phyloP scores from a whole-genome alignment of 176 grass and related monocot genomes.

The Urochloa ruziziensis region DNA sequence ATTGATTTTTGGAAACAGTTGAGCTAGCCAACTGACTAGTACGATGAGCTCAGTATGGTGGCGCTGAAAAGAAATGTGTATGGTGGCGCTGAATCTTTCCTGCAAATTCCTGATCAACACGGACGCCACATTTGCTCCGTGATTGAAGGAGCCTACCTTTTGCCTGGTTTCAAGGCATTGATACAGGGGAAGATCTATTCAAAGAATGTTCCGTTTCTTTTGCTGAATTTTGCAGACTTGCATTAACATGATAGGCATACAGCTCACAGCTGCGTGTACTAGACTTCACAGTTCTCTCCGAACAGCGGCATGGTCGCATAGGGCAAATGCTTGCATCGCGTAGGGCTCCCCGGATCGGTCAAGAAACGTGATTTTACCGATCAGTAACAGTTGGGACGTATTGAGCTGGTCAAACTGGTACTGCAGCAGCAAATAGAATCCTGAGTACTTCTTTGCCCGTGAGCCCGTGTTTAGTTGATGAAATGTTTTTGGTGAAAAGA shows the following conservation, averaged over 20 bases:
- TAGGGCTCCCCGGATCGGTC: not conserved
- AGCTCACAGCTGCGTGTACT: not conserved
- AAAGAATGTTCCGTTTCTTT: not conserved
- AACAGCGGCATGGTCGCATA: not conserved
- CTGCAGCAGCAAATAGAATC: not conserved
- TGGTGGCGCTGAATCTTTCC: not conserved
- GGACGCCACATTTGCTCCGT: constrained; percentile 15
- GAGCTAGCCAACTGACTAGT: not conserved
- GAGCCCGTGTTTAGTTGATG: too few relatives aligned
- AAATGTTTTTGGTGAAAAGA: too few relatives aligned
- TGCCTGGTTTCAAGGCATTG: constrained; percentile 9
- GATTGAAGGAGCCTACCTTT: constrained; percentile 29
- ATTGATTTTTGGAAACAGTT: not conserved
- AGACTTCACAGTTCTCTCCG: not conserved
- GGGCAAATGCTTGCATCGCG: not conserved
- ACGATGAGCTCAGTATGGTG: not conserved
- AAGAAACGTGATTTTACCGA: not conserved
- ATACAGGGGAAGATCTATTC: not conserved
- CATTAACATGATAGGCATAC: not conserved
- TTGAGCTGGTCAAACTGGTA: not conserved
- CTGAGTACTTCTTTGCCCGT: not conserved
- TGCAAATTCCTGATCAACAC: not conserved
- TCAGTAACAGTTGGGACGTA: not conserved
- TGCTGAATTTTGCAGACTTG: constrained; percentile 3
- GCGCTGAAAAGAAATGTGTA: not conserved